These are phyloP conservation scores for Boletus vinaceobasis DNA, from an alignment of 768 basidiomycete species.

Conservation along the genomic window DNA sequence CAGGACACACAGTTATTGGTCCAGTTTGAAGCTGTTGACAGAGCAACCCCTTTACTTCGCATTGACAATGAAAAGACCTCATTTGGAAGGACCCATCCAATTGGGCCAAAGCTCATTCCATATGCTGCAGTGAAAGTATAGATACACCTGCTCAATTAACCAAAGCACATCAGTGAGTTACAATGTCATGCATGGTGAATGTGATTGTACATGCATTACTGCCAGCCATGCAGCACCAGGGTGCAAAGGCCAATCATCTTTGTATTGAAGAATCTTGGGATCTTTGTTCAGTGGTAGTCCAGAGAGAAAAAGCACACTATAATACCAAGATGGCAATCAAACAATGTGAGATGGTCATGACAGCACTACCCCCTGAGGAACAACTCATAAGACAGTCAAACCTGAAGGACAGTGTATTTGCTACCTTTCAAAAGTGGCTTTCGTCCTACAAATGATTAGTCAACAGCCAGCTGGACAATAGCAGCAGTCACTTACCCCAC, in stretches of 20 bases:
- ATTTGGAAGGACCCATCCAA: constrained; percentile 80
- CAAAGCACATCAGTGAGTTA: not conserved
- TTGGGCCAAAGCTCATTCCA: constrained; percentile 73
- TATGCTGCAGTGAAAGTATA: constrained; percentile 78
- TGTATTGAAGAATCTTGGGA: constrained; percentile 45
- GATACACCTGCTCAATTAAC: constrained; percentile 43
- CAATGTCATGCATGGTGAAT: not conserved
- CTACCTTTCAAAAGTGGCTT: constrained; percentile 59
- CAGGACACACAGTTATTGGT: constrained; percentile 64
- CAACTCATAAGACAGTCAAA: not conserved
- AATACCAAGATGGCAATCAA: constrained; percentile 61
- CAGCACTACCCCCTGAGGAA: constrained; percentile 48
- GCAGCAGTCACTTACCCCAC: constrained; percentile 40
- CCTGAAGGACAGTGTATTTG: not conserved
- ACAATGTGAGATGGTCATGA: constrained; percentile 66
- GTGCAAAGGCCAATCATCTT: constrained; percentile 58
- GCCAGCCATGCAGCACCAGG: constrained; percentile 60
- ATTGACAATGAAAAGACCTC: constrained; percentile 81
- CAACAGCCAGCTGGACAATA: not conserved
- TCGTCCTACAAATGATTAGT: constrained; percentile 42
- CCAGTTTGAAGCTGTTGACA: constrained; percentile 88
- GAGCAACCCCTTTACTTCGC: constrained; percentile 76
- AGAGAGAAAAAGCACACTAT: not conserved
- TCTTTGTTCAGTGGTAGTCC: not conserved
- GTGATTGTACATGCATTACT: constrained; percentile 48